phyloP scores from a whole-genome alignment of 192 early-diverging fungal species.

The Coemansia sp. region DNA sequence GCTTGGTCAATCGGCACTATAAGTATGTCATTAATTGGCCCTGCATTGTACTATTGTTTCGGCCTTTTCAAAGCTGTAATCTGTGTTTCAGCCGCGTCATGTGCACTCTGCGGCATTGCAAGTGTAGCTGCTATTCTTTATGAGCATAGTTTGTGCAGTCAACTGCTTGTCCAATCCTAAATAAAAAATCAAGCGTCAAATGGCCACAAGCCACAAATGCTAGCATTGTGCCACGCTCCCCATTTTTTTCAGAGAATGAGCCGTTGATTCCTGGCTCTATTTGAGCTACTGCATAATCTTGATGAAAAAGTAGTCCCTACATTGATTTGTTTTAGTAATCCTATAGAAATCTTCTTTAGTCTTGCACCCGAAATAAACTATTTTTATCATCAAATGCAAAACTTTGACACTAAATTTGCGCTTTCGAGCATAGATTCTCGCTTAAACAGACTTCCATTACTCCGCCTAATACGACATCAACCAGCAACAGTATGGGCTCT shows the following conservation, averaged over 20 bases:
- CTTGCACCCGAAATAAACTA: background rate
- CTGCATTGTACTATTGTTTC: constrained; percentile 16
- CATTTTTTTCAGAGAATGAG: background rate
- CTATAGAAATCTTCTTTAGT: background rate
- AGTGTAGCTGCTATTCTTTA: background rate
- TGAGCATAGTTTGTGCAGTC: background rate
- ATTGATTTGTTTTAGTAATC: too few relatives aligned
- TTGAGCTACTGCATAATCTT: too few relatives aligned
- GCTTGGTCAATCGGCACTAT: constrained; percentile 32
- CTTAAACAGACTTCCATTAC: background rate
- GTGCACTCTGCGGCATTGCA: constrained; percentile 12
- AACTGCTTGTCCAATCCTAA: too few relatives aligned
- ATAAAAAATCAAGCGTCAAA: too few relatives aligned
- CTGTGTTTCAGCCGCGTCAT: constrained; percentile 1
- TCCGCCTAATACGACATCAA: background rate
- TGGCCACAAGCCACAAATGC: too few relatives aligned
- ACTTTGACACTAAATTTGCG: too few relatives aligned
- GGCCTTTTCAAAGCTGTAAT: constrained; percentile 24
- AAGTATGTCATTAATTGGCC: constrained; percentile 24
- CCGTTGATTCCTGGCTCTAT: too few relatives aligned
- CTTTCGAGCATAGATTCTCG: background rate
- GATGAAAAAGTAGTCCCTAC: too few relatives aligned
- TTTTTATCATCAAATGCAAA: background rate
- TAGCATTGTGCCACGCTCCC: background rate
- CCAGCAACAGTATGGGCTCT: constrained; percentile 32